Conservation (phyloP, 805 yeast species). For the Pichia cephalocereana region DNA sequence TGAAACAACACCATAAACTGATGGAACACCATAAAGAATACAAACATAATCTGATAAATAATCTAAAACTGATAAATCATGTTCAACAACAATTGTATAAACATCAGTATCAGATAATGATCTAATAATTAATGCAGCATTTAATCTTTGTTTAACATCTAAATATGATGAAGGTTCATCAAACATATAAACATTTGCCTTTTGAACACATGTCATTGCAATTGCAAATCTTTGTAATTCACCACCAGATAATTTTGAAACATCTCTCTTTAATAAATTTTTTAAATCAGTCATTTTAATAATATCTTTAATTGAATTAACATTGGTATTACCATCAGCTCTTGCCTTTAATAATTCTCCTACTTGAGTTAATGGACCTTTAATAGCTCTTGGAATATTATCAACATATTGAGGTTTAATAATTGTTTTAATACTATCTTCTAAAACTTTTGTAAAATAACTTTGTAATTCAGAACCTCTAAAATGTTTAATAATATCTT, state of each 20-base stretch:
- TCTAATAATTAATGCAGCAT: conserved; percentile 93
- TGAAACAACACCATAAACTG: conserved; percentile 97
- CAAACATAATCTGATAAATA: conserved; percentile 95
- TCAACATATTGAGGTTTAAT: conserved; percentile 99
- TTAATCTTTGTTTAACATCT: conserved; percentile 97
- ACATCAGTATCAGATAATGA: conserved; percentile 65
- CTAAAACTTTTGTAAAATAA: conserved; percentile 87
- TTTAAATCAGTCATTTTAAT: conserved; percentile 65
- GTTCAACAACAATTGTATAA: conserved; percentile 96
- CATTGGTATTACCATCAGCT: conserved; percentile 55
- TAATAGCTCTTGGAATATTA: conserved; percentile 92
- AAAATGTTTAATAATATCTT: conserved; percentile 80
- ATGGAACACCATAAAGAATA: conserved; percentile 95
- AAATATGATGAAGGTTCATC: conserved; percentile 98
- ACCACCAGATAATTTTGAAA: conserved; percentile 90
- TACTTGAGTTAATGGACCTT: conserved; percentile 80
- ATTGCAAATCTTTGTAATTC: conserved; percentile 97
- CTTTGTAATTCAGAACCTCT: conserved; percentile 97
- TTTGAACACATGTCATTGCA: conserved; percentile 94
- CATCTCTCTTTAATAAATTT: conserved; percentile 77
- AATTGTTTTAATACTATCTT: conserved; percentile 91
- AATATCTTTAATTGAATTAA: conserved; percentile 44
- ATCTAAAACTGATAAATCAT: conserved; percentile 95
- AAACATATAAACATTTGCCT: conserved; percentile 95
- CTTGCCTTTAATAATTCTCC: conserved; percentile 74